Evolutionary conservation across 1,284 basidiomycete genomes (phyloP).

Genomic region (Trichosporon ovoides): DNA sequence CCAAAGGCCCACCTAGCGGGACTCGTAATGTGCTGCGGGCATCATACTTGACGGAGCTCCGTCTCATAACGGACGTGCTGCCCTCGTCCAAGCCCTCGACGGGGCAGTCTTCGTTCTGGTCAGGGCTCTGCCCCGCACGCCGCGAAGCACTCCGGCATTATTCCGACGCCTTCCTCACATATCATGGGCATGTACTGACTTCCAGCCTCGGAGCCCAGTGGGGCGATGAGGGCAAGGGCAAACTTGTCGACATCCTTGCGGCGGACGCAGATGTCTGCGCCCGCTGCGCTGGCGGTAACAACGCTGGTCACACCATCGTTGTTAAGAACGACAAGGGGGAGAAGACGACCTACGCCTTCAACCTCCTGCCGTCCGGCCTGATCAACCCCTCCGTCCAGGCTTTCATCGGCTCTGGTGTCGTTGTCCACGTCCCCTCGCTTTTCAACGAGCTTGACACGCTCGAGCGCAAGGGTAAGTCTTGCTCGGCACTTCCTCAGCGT

Average conservation of each 20-base stretch:
- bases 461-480: constrained; percentile 67
- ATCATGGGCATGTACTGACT: background rate
- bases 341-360: constrained; percentile 85
- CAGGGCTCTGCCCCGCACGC: too few relatives aligned
- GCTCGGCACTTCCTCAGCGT: background rate
- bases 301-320: constrained; percentile 97
- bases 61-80: too few relatives aligned
- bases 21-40: too few relatives aligned
- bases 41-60: too few relatives aligned
- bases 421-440: constrained; percentile 91
- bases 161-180: too few relatives aligned
- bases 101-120: too few relatives aligned
- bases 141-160: too few relatives aligned
- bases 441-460: constrained; percentile 88
- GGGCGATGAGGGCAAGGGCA: constrained; percentile 95
- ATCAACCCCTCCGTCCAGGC: constrained; percentile 83
- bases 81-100: too few relatives aligned
- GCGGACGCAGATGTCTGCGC: constrained; percentile 89
- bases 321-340: constrained; percentile 65
- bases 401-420: constrained; percentile 88
- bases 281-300: constrained; percentile 95
- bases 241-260: constrained; percentile 87
- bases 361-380: constrained; percentile 87
- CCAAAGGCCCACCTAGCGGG: too few relatives aligned
- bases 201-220: constrained; percentile 73